phyloP scores from a whole-genome alignment of 2,329 filamentous ascomycete genomes.

The Furcasterigmium furcatum region DNA sequence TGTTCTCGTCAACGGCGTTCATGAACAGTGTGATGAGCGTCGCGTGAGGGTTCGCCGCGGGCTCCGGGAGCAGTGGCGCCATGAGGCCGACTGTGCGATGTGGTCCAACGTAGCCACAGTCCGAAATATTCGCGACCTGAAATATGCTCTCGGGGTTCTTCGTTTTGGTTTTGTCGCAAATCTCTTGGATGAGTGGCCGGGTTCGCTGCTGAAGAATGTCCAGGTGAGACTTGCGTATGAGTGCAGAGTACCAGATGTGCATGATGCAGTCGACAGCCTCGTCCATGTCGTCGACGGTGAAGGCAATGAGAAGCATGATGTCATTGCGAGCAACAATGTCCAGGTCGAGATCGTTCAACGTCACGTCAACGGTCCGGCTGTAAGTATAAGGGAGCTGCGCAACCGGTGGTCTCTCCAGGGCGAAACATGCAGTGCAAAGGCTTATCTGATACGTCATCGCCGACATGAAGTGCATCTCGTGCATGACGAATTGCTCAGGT shows the following conservation, averaged over 20 bases:
- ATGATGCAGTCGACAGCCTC: constrained; percentile 13
- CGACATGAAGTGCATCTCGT: too few species aligned
- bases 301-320: constrained; percentile 30
- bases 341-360: constrained; percentile 36
- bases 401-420: too few species aligned
- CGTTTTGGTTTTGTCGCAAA: constrained; percentile 11
- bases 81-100: constrained; percentile 18
- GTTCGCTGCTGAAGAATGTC: constrained; percentile 7
- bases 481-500: too few species aligned
- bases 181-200: constrained; percentile 5
- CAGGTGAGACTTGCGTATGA: constrained; percentile 7
- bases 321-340: constrained; percentile 33
- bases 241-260: constrained; percentile 15
- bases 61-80: constrained; percentile 24
- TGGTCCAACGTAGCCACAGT: constrained; percentile 25
- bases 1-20: constrained; percentile 24
- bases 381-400: constrained; percentile 24
- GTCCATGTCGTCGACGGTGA: constrained; percentile 4
- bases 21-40: constrained; percentile 37
- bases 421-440: too few species aligned
- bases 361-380: constrained; percentile 15
- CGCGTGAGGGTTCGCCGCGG: constrained; percentile 29
- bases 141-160: constrained; percentile 3
- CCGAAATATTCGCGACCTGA: constrained; percentile 34
- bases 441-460: too few species aligned